Evolutionary conservation across 2,329 filamentous ascomycete species (phyloP), one percentile per base, ranked within the genome.

Genomic region (Neonectria faginata): DNA sequence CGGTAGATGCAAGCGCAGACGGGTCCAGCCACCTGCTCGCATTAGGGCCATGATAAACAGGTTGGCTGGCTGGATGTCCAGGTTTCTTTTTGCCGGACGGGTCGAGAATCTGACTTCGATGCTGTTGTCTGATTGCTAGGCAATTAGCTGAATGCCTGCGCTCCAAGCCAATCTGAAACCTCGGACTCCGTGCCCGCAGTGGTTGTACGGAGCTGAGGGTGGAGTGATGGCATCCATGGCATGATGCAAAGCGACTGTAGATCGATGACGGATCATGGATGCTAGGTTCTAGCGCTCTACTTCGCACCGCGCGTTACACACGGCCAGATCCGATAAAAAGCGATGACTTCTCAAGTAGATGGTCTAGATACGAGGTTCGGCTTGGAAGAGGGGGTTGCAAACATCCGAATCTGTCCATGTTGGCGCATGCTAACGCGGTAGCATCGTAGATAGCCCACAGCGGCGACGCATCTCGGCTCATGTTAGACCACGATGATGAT

Each of bases 21-120:
- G 41, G 41, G 48, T 42, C 57, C 48, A 58, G 60, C 60, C 60
- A 63, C 60, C 48, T 53, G 60, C 55, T 54, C 48, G 54, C 55
- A 48, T 54, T 29, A 31, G n/a, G 22, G 29, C 42, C 16, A 50
- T 44, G 60, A 54, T 47, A 63, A 53, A 50, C 54, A 63, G 48
- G 50, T 45, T 20, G 44, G n/a, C 16, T 25, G 39, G 36, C 16
- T n/a, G 16, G 39, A 18, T 31, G 27, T 14, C 25, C 25, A 25
- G 25, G 25, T 25, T 31, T 16, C n/a, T 29, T 31, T 53, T 54
- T 29, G 20, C 10, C 31, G 54, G 57, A 20, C 39, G 36, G 45
- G 11, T 6, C 31, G 22, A 42, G 39, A 11, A 18, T 20, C 39
- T 18, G 48, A 36, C 29, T 58, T 42, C n/a, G 39, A 42, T 42